phyloP scores from a whole-genome alignment of 164 flowering plant genomes.

The Stephania japonica region DNA sequence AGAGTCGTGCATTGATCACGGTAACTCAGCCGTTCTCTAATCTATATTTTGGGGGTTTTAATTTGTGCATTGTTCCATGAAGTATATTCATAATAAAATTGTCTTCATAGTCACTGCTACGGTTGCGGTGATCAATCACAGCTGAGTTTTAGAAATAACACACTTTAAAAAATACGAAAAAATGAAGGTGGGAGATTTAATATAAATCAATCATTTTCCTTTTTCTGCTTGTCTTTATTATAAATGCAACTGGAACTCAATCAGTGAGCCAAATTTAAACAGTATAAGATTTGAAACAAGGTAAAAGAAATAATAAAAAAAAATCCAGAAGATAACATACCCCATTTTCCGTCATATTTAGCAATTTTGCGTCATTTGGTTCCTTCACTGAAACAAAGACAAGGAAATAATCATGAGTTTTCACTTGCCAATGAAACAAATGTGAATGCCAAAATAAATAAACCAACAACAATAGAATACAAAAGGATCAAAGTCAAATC shows the following conservation, averaged over 20 bases:
- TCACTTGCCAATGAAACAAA: not conserved
- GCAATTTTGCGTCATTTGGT: constrained; percentile 7
- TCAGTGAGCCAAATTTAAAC: not conserved
- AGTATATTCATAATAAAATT: not conserved
- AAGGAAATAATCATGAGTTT: constrained; percentile 7
- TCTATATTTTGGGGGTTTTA: not conserved
- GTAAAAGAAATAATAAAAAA: not conserved
- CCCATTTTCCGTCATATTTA: constrained; percentile 19
- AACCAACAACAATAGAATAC: not conserved
- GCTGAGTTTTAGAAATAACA: not conserved
- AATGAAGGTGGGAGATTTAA: not conserved
- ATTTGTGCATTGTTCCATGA: not conserved
- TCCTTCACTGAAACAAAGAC: constrained; percentile 22
- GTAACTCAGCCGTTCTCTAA: not conserved
- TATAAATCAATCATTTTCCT: not conserved
- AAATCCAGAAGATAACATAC: constrained; percentile 19
- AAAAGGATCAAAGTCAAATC: not conserved
- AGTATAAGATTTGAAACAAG: not conserved
- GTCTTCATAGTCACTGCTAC: not conserved
- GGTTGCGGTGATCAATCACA: not conserved
- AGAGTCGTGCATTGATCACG: not conserved
- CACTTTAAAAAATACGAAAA: not conserved
- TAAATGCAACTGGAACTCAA: not conserved
- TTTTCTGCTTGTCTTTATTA: not conserved
- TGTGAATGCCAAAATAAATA: too few species aligned